Conservation (phyloP, 306 rosid genomes). For the Acacia crassicarpa region DNA sequence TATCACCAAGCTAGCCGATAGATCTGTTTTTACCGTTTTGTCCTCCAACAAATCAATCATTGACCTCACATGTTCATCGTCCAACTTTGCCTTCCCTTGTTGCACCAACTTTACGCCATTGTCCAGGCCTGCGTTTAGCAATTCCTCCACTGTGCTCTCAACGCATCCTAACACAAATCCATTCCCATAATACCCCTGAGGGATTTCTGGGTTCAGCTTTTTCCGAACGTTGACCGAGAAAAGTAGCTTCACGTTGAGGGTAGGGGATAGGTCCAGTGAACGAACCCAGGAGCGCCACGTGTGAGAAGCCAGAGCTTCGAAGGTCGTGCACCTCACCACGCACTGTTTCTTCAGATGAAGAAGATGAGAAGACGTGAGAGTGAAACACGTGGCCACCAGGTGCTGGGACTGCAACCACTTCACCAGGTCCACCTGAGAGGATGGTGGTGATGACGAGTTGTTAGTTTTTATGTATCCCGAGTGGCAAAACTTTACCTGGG, state of each 20-base stretch:
- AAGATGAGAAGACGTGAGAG: constrained; percentile 46
- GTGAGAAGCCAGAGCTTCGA: constrained; percentile 77
- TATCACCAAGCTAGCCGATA: constrained; percentile 65
- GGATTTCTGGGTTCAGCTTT: constrained; percentile 37
- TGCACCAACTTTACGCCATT: constrained; percentile 63
- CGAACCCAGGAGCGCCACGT: constrained; percentile 90
- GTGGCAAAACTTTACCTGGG: constrained; percentile 28
- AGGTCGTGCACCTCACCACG: constrained; percentile 60
- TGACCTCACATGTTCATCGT: constrained; percentile 55
- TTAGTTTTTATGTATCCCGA: constrained; percentile 46
- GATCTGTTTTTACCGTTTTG: constrained; percentile 53
- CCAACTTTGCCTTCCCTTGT: constrained; percentile 45
- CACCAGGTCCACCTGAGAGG: constrained; percentile 38
- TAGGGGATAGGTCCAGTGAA: constrained; percentile 45
- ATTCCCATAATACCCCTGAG: constrained; percentile 72
- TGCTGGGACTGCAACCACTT: constrained; percentile 64
- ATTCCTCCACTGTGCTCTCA: constrained; percentile 47
- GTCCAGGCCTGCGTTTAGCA: constrained; percentile 38
- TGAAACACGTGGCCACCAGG: constrained; percentile 54
- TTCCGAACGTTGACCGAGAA: constrained; percentile 67
- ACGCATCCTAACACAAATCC: constrained; percentile 76
- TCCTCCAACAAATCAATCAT: constrained; percentile 73
- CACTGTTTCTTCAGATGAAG: constrained; percentile 63
- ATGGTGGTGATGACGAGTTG: neutral
- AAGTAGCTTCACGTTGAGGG: constrained; percentile 56